Evolutionary conservation across 2,329 filamentous ascomycete genomes (phyloP).

Genomic region (Fusarium sp.): DNA sequence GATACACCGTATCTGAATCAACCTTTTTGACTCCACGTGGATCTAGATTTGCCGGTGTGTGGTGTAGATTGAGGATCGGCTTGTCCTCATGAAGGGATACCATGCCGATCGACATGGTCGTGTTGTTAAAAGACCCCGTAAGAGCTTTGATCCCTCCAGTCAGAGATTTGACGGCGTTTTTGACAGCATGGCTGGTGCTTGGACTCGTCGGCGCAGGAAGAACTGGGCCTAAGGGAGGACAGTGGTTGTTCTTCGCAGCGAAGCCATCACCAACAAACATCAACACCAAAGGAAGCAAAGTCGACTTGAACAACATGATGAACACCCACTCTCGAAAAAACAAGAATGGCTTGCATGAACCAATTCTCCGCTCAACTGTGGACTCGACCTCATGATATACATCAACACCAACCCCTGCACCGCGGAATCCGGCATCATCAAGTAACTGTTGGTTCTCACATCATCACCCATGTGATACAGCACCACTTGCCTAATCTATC

Average conservation of each 20-base stretch:
- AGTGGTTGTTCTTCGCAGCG: constrained; percentile 21
- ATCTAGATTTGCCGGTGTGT: constrained; percentile 8
- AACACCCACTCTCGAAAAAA: neutral
- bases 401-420: neutral
- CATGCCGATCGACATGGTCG: constrained; percentile 10
- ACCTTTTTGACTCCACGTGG: constrained; percentile 9
- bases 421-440: neutral
- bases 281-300: neutral
- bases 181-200: neutral
- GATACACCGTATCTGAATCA: constrained; percentile 6
- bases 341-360: neutral
- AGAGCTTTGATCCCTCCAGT: neutral
- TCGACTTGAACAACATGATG: neutral
- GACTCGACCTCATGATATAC: neutral
- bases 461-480: neutral
- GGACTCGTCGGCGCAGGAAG: constrained; percentile 8
- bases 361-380: neutral
- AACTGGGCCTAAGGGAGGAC: constrained; percentile 12
- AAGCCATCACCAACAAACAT: constrained; percentile 1
- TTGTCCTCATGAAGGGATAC: constrained; percentile 5
- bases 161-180: neutral
- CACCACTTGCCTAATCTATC: neutral
- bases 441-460: neutral
- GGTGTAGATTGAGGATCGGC: neutral
- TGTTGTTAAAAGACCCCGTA: neutral